These are phyloP conservation scores for Bipolaris sorokiniana DNA, from an alignment of 2,329 filamentous ascomycete species.

Conservation along the genomic window DNA sequence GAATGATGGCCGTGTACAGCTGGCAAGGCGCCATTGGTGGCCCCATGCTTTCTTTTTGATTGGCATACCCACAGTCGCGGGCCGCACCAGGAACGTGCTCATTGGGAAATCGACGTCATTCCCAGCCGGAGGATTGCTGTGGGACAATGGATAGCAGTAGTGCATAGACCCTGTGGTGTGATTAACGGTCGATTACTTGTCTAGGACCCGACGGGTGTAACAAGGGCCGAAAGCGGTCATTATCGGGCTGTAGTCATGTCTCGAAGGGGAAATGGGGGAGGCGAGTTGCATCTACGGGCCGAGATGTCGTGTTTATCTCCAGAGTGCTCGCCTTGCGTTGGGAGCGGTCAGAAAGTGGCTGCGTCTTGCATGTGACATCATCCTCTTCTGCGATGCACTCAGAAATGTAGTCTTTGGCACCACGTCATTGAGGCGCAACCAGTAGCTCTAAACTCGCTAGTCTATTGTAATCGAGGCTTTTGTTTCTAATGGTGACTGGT, in stretches of 20 bases:
- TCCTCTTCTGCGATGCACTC: background rate
- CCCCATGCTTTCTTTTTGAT: slow-evolving; percentile 24
- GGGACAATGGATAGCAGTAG: background rate
- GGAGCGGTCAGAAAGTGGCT: slow-evolving; percentile 6
- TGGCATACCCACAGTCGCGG: slow-evolving; percentile 34
- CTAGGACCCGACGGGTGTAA: slow-evolving; percentile 11
- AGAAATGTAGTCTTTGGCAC: slow-evolving; percentile 8
- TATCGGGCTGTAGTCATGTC: slow-evolving; percentile 5
- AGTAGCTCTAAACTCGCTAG: background rate
- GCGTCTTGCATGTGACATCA: slow-evolving; percentile 8
- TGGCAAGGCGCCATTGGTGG: slow-evolving; percentile 45
- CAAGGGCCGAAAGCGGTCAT: slow-evolving; percentile 13
- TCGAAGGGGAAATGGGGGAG: slow-evolving; percentile 3
- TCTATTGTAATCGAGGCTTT: slow-evolving; percentile 5
- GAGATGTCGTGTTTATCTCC: background rate
- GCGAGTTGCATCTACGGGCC: background rate
- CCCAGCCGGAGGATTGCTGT: slow-evolving; percentile 10
- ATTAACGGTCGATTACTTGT: slow-evolving; percentile 18
- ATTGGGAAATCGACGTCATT: slow-evolving; percentile 37
- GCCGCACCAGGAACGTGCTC: slow-evolving; percentile 31
- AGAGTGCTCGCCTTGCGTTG: background rate
- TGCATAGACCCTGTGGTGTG: slow-evolving; percentile 19
- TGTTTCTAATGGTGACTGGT: slow-evolving; percentile 6
- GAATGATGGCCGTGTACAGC: slow-evolving; percentile 45
- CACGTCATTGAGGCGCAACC: slow-evolving; percentile 12